Conservation (phyloP, 2,329 filamentous ascomycete species). For the Diaporthe citriasiana region DNA sequence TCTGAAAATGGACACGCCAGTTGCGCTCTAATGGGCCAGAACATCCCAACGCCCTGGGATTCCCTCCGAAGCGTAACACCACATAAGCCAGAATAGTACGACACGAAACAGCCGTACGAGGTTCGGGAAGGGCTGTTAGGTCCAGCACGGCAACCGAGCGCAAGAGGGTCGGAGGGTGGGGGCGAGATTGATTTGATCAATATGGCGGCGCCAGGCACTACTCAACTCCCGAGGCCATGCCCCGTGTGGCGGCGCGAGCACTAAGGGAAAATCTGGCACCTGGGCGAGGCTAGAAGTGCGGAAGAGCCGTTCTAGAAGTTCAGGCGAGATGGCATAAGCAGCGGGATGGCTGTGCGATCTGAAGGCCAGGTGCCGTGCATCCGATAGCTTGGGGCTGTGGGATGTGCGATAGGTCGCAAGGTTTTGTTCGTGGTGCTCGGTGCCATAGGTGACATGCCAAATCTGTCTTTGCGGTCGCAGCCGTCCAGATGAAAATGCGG, state of each 20-base stretch:
- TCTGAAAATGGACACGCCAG: slow-evolving; percentile 6
- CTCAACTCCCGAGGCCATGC: slow-evolving; percentile 2
- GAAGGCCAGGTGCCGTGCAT: neutral
- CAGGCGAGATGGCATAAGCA: neutral
- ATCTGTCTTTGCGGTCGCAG: neutral
- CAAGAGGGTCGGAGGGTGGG: neutral
- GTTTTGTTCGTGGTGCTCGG: neutral
- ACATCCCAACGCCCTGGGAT: neutral
- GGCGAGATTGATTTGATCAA: neutral
- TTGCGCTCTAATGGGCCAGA: neutral
- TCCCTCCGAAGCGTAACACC: slow-evolving; percentile 15
- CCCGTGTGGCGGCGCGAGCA: slow-evolving; percentile 7
- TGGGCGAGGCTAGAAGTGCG: slow-evolving; percentile 35
- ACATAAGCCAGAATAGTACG: slow-evolving; percentile 8
- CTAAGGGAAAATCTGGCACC: neutral
- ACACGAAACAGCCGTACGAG: slow-evolving; percentile 20
- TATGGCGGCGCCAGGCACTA: neutral
- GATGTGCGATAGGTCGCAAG: neutral
- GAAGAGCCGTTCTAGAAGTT: slow-evolving; percentile 38
- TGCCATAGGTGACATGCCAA: neutral
- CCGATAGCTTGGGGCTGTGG: neutral
- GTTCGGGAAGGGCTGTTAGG: slow-evolving; percentile 7
- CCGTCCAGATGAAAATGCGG: neutral
- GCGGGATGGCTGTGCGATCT: neutral
- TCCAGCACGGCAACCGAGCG: slow-evolving; percentile 16